Base-by-base conservation (phyloP, 2,329 filamentous ascomycete genomes). In the Colletotrichum sansevieriae region DNA sequence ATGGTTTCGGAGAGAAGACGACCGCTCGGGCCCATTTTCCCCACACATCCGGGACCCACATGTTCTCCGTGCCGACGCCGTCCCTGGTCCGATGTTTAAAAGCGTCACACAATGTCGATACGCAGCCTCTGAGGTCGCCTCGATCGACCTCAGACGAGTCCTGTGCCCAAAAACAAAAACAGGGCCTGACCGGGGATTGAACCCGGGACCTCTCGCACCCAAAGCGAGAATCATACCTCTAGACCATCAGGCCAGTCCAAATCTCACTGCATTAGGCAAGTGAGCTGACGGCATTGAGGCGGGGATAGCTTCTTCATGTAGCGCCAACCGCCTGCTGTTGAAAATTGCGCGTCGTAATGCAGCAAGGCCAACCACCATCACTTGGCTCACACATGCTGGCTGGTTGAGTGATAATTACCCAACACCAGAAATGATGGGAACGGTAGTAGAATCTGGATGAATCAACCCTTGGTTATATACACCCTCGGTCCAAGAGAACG, bases 211-310 rank as follows among this genome's bases (percentile, higher is more conserved):
- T 77, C 76, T 76, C 74, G 74, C 76, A 77, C 75, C 75, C 75
- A 77, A 77, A 77, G 75, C 74, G 74, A 75, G 75, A 76, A 77
- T 77, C 75, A 76, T 77, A 77, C 75, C 74, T 73, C 75, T 77
- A 77, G 75, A 77, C 75, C 75, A 77, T 73, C 71, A 68, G 72
- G 71, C 73, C 75, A 15, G 7, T 41, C 13, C 18, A 5, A 8
- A 22, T 33, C n/a, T 12, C 9, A 39, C 11, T 13, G 18, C 0
- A 39, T 39, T 6, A 9, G 49, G 2, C 3, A 1, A 1, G 49
- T 37, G 49, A 15, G 15, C 37, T 54, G 18, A 12, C 49, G 12
- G 4, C 8, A 11, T 1, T 12, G 6, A 2, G 10, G 10, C 2
- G 18, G 20, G 18, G 3, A 2, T 3, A 39, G 5, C 2, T 3